phyloP scores from a whole-genome alignment of 1,284 basidiomycete genomes.

The Salmacisia buchloeana region DNA sequence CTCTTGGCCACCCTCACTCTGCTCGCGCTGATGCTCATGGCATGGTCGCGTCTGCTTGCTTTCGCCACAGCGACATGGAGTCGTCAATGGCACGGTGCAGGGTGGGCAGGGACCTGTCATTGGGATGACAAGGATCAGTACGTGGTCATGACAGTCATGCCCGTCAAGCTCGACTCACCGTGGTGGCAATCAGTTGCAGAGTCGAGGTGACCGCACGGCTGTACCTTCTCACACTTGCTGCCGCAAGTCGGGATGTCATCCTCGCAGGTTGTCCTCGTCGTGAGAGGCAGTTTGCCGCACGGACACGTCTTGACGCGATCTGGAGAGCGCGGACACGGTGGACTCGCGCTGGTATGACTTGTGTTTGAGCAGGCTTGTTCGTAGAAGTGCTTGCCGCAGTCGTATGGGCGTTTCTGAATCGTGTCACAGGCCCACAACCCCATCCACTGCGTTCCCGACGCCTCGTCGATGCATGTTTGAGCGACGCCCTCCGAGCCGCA shows the following conservation, averaged over 20 bases:
- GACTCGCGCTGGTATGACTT: neutral
- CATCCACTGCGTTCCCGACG: constrained; percentile 14
- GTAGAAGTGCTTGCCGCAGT: constrained; percentile 42
- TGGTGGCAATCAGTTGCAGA: constrained; percentile 36
- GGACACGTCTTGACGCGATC: constrained; percentile 34
- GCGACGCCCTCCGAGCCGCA: constrained; percentile 35
- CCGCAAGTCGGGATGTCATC: constrained; percentile 43
- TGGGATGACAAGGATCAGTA: neutral
- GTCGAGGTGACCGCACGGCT: constrained; percentile 33
- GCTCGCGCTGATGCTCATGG: constrained; percentile 26
- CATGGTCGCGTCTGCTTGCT: constrained; percentile 35
- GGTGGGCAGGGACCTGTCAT: constrained; percentile 30
- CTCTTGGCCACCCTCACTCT: constrained; percentile 28
- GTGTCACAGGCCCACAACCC: constrained; percentile 34
- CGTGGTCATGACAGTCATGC: neutral
- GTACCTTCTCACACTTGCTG: constrained; percentile 28
- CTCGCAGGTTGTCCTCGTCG: constrained; percentile 26
- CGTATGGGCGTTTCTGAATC: constrained; percentile 29
- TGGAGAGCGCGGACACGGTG: constrained; percentile 37
- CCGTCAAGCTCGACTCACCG: too few relatives aligned
- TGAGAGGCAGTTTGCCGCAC: constrained; percentile 33
- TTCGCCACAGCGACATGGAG: constrained; percentile 48
- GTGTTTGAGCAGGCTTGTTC: constrained; percentile 24
- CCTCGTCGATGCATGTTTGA: constrained; percentile 18
- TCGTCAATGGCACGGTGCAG: constrained; percentile 31